Percentiles rank a stretch among this genome's conserved stretches.
phyloP scores from a whole-genome alignment of 768 basidiomycete species.

The Panellus pusillus region DNA sequence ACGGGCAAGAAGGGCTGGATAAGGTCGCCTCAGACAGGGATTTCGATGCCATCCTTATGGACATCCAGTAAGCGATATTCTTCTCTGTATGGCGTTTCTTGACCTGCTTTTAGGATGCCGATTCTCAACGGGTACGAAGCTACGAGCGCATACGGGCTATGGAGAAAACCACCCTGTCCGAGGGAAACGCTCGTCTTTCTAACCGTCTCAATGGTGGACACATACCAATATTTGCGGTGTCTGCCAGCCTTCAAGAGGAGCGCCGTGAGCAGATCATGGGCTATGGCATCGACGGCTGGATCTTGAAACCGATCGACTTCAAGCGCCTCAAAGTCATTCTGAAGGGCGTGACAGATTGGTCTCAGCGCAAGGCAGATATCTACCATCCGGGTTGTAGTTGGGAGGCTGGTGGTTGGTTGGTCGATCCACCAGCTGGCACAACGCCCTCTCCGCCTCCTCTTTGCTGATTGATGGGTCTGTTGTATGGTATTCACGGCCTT shows the following conservation, averaged over 20 bases:
- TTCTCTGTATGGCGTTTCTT: neutral
- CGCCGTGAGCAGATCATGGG: slow-evolving; percentile 54
- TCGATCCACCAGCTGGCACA: slow-evolving; percentile 1
- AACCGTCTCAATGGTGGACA: slow-evolving; percentile 53
- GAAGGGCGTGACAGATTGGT: slow-evolving; percentile 54
- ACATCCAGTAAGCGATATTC: slow-evolving; percentile 61
- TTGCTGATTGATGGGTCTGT: no score
- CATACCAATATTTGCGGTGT: slow-evolving; percentile 82
- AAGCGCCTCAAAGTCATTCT: slow-evolving; percentile 60
- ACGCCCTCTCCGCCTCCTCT: neutral
- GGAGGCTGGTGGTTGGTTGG: slow-evolving; percentile 66
- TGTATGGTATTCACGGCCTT: neutral
- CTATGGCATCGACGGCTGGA: slow-evolving; percentile 77
- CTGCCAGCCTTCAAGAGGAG: slow-evolving; percentile 64
- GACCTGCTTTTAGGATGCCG: slow-evolving; percentile 58
- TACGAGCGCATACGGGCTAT: slow-evolving; percentile 64
- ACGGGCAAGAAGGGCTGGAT: slow-evolving; percentile 76
- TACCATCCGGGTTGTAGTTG: slow-evolving; percentile 55
- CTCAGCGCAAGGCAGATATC: slow-evolving; percentile 51
- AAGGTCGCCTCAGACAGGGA: slow-evolving; percentile 53
- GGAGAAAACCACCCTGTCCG: slow-evolving; percentile 38
- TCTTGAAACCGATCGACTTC: slow-evolving; percentile 82
- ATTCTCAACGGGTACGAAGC: slow-evolving; percentile 76
- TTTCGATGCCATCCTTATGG: slow-evolving; percentile 81
- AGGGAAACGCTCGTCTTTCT: slow-evolving; percentile 36